These are phyloP conservation scores for Candida endomychidarum DNA, from an alignment of 805 yeast species.

Conservation along the genomic window DNA sequence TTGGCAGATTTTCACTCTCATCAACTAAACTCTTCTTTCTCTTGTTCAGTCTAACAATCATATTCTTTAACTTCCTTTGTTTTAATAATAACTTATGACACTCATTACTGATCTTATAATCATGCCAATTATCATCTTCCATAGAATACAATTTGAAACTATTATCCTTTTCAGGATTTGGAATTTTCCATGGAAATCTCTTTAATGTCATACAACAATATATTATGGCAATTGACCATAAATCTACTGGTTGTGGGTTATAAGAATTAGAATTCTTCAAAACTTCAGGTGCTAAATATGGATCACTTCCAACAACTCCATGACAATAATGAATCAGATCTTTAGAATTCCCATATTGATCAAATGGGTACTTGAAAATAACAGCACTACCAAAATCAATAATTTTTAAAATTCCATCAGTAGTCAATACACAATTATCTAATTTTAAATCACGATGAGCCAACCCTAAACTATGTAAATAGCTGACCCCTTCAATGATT, in stretches of 20 bases:
- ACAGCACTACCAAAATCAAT: slow-evolving; percentile 95
- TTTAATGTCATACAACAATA: slow-evolving; percentile 90
- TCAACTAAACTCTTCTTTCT: slow-evolving; percentile 28
- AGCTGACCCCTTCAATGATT: slow-evolving; percentile 74
- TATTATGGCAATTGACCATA: slow-evolving; percentile 90
- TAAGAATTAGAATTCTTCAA: slow-evolving; percentile 58
- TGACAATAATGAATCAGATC: slow-evolving; percentile 67
- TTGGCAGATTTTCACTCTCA: slow-evolving; percentile 12
- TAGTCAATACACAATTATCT: slow-evolving; percentile 87
- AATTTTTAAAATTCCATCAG: slow-evolving; percentile 80
- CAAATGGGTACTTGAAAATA: slow-evolving; percentile 85
- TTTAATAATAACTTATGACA: slow-evolving; percentile 65
- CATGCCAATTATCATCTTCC: slow-evolving; percentile 77
- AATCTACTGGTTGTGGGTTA: slow-evolving; percentile 91
- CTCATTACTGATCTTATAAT: slow-evolving; percentile 68
- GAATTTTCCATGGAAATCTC: slow-evolving; percentile 94
- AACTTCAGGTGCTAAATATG: slow-evolving; percentile 90
- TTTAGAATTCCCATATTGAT: slow-evolving; percentile 46
- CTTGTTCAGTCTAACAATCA: slow-evolving; percentile 42
- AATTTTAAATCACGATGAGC: slow-evolving; percentile 91
- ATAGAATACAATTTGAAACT: slow-evolving; percentile 82
- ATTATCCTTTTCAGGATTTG: slow-evolving; percentile 69
- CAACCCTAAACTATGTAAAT: slow-evolving; percentile 79
- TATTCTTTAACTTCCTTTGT: slow-evolving; percentile 56
- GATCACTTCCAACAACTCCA: slow-evolving; percentile 85